Evolutionary conservation across 2,329 filamentous ascomycete genomes (phyloP), one percentile per base, ranked within the genome.

Genomic region (Hypomyces perniciosus): DNA sequence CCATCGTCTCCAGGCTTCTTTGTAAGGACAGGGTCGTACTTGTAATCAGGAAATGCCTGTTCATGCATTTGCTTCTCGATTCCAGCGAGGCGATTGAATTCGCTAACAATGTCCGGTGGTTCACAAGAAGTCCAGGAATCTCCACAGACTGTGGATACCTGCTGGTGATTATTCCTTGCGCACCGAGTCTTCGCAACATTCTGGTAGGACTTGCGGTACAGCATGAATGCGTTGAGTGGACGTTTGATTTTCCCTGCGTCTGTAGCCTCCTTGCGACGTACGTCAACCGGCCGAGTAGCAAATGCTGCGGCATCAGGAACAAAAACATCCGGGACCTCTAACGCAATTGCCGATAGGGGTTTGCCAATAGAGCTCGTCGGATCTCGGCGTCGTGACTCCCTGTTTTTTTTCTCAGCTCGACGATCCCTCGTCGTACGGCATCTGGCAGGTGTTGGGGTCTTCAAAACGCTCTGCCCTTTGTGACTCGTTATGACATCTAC

Each of bases 171-270:
- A 68, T 93, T 92, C 61, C 93, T 84, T 10, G 81, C 74, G 60
- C 87, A 88, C 76, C 84, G 88, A 46, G 81, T 76, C 68, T 96
- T 96, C 53, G 88, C 89, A 31, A 90, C 79, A 55, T 93, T 88
- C 54, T 95, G 88, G 64, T 89, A 96, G 6, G 90, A 89, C 58
- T 93, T 96, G 39, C 93, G 86, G 68, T 99, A 99, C 46, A 99
- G 76, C 86, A 99, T 96, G 73, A 97, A 99, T 1, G 89, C 92
- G 68, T 99, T 99, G 86, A 96, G 95, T 3, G 93, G 91, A 30
- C 93, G 80, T 61, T 92, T 90, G 59, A 97, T 80, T 65, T 91
- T 90, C 28, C 88, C 88, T 34, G 83, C 73, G 61, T 84, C 89
- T 51, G 83, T 79, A 60, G 81, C 79, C 40, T 82, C 90, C 49